Evolutionary conservation across 495 filamentous ascomycete species (phyloP).

Genomic region (Penicillium flavigenum): DNA sequence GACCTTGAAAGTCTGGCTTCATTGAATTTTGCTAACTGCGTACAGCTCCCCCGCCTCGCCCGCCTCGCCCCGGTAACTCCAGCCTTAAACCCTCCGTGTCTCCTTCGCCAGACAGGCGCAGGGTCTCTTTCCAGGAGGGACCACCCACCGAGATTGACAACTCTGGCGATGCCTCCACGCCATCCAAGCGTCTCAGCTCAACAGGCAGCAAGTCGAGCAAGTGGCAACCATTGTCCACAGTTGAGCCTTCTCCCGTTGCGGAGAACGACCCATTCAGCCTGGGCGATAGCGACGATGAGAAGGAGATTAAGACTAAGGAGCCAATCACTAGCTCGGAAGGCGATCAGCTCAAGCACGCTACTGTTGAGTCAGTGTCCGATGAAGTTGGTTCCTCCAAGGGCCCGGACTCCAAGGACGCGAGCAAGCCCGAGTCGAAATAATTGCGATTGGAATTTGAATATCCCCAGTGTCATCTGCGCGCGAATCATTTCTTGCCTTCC

Average conservation of each 20-base stretch:
- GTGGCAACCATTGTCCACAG: constrained; percentile 89
- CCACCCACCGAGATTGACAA: constrained; percentile 75
- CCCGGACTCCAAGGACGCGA: constrained; percentile 25
- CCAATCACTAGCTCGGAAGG: constrained; percentile 60
- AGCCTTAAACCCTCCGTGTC: constrained; percentile 72
- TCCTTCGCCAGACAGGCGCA: constrained; percentile 62
- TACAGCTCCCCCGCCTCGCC: constrained; percentile 51
- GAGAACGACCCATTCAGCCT: constrained; percentile 97
- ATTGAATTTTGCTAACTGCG: constrained; percentile 20
- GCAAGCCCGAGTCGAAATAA: constrained; percentile 35
- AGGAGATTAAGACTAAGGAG: constrained; percentile 70
- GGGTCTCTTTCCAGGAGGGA: constrained; percentile 77
- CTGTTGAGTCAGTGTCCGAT: constrained; percentile 54
- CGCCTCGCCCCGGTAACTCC: constrained; percentile 65
- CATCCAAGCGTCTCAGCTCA: constrained; percentile 42
- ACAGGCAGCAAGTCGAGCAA: constrained; percentile 72
- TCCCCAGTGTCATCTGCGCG: constrained; percentile 2
- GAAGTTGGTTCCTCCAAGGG: constrained; percentile 31
- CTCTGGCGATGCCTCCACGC: constrained; percentile 63
- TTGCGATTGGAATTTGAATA: constrained; percentile 14
- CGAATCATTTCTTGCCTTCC: background rate
- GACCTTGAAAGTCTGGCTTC: constrained; percentile 22
- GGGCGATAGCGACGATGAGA: constrained; percentile 93
- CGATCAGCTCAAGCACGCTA: constrained; percentile 69
- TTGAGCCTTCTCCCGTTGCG: constrained; percentile 81